Evolutionary conservation across 345 rosid genomes (phyloP), one percentile per base, ranked within the genome.

Genomic region (Laguncularia racemosa): DNA sequence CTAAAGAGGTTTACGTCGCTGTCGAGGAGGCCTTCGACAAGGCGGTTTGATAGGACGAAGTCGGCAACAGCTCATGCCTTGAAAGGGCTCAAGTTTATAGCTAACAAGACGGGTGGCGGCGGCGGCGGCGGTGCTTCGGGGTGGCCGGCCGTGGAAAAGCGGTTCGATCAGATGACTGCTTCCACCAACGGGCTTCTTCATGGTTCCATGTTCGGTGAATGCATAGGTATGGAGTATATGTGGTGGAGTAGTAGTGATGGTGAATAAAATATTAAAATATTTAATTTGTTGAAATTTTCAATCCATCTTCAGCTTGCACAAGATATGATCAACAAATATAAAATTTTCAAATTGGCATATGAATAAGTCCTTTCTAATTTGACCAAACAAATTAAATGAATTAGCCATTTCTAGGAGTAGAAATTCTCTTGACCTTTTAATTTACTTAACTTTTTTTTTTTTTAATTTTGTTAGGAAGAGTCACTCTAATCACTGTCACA

Each of bases 11-110:
- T 81, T 20, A 52, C 82, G 53, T 84, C 81, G 14, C 65, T 80
- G 49, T 75, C 96, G 0, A 66, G 78, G 62, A 64, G 86, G 50
- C 64, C 89, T 0, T 44, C 84, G 0, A 66, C 70, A 0, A 26
- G 67, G 2, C 66, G 83, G 14, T 81, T 81, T 23, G 92, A 91
- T 46, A 63, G 96, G 49, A 79, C 71, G 1, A 88, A 84, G 67
- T 88, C 98, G 0, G 92, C 91, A 0, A 91, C 95, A 1, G 57
- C 81, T 49, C 88, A 76, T 51, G 98, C 96, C 26, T 72, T 88
- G 56, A 84, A 80, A 60, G 98, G 98, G n/a, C 85, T 91, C 51
- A 79, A 88, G 76, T 91, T 91, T 72, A 84, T 86, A 33, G 57
- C 96, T 5, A 26, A 82, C 53, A 88, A 84, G 55, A 72, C 91